phyloP scores from a whole-genome alignment of 805 yeast genomes.

The Candida maltosa region DNA sequence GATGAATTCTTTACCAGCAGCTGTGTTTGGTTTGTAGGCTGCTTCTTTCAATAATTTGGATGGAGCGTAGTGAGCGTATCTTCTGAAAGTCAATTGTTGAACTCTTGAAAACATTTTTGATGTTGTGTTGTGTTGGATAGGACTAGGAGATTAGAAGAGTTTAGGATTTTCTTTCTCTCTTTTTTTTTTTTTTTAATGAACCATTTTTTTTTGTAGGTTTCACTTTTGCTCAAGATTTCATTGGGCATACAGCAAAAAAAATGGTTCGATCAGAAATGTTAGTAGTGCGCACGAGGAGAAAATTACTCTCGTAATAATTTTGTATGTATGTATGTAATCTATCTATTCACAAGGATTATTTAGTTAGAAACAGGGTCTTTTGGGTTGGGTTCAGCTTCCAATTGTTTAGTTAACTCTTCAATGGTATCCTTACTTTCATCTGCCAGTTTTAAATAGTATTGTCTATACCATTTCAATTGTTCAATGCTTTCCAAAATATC shows the following conservation, averaged over 20 bases:
- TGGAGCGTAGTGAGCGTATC: conserved; percentile 38
- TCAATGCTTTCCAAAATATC: conserved; percentile 88
- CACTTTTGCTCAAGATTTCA: background rate
- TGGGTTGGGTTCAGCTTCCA: no score
- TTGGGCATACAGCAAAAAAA: no score
- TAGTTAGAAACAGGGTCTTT: no score
- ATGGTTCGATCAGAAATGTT: no score
- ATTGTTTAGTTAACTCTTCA: background rate
- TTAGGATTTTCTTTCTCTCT: background rate
- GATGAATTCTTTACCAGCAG: conserved; percentile 70
- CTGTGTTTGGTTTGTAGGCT: conserved; percentile 46
- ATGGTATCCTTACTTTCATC: conserved; percentile 1
- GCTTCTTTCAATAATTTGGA: conserved; percentile 39
- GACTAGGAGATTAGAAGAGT: background rate
- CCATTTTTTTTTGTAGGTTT: background rate
- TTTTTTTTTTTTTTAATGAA: background rate
- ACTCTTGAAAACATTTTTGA: conserved; percentile 33
- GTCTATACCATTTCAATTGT: conserved; percentile 75
- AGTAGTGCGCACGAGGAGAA: no score
- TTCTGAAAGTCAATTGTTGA: conserved; percentile 34
- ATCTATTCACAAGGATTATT: no score
- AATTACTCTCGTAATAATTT: no score
- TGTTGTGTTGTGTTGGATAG: conserved; percentile 3
- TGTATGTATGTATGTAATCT: no score
- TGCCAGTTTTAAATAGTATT: conserved; percentile 51